Evolutionary conservation across 148 eudicot genomes (phyloP).

Genomic region (Linanthus parryae): DNA sequence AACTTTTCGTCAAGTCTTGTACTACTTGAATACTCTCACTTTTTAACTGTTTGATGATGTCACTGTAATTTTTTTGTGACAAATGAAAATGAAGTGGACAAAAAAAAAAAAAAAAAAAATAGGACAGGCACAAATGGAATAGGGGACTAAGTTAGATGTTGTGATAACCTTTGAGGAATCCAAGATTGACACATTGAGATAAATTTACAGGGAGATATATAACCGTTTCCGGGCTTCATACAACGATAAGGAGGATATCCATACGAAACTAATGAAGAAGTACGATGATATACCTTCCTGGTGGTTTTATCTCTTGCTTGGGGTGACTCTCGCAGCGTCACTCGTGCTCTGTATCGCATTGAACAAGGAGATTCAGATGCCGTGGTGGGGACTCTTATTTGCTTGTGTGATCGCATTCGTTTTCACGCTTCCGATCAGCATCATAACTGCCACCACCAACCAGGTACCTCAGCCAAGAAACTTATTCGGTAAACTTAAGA

Average conservation of each 20-base stretch:
- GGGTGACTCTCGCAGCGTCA: slow-evolving; percentile 46
- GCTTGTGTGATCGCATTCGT: slow-evolving; percentile 71
- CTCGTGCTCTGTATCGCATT: slow-evolving; percentile 61
- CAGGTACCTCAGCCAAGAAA: slow-evolving; percentile 38
- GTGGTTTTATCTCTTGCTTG: slow-evolving; percentile 79
- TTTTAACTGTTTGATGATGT: no score
- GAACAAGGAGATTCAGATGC: slow-evolving; percentile 78
- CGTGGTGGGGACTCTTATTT: slow-evolving; percentile 98
- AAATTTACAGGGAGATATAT: slow-evolving; percentile 63
- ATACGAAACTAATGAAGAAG: slow-evolving; percentile 73
- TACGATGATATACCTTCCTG: slow-evolving; percentile 93
- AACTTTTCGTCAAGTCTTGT: no score
- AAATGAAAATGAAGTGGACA: no score
- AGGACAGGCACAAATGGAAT: neutral
- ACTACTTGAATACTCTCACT: no score
- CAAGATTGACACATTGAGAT: neutral
- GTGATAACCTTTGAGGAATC: no score
- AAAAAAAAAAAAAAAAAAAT: neutral
- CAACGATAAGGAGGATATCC: slow-evolving; percentile 78
- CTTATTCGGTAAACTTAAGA: no score
- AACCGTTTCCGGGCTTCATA: slow-evolving; percentile 63
- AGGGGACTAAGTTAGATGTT: neutral
- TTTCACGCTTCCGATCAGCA: slow-evolving; percentile 96
- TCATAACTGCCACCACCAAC: slow-evolving; percentile 95
- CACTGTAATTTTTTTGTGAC: no score